Evolutionary conservation across 1,284 basidiomycete species (phyloP), one percentile per base, ranked within the genome.

Genomic region (Ustilago nuda): DNA sequence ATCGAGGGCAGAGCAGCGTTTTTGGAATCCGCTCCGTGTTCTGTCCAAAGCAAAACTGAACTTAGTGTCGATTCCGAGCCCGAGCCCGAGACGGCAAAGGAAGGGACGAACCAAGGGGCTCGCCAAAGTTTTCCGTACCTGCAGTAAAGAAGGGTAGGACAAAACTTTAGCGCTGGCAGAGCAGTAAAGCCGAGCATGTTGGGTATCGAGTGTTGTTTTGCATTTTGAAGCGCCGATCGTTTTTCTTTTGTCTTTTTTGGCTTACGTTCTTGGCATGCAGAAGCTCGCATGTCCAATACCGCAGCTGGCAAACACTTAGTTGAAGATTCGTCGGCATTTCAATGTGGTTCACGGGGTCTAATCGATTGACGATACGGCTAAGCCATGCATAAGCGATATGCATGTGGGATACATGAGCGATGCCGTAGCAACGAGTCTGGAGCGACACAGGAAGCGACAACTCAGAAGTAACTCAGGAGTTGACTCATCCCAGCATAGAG

Each of bases 191-290:
- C 48, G 48, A 50, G 48, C 12, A 2, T 48, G n/a, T 27, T 7
- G 8, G 8, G 9, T 27, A 23, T 0, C 23, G 30, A 30, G 30
- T 50, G 27, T 30, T 8, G n/a, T 27, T 50, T 50, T 30, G 23
- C 2, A 8, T 32, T 50, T 32, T 50, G 27, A 3, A 48, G 30
- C 27, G 45, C 43, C 56, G 45, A 58, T 58, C 56, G 23, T 58
- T 45, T 57, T 46, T 39, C 23, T 17, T 12, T 35, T 50, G 7
- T 45, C 8, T 11, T 45, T 23, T 19, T 45, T 45, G 3, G 43
- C n/a, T 45, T 45, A 6, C 19, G 32, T 15, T 58, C 56, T 58
- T 58, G 56, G 56, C 56, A 37, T 48, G 45, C 56, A 58, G 35
- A 32, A 9, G 12, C 48, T 15, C 46, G 48, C 36, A 50, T 39